Base-by-base conservation (phyloP, 2,329 filamentous ascomycete species). In the Aspergillus alliaceus region DNA sequence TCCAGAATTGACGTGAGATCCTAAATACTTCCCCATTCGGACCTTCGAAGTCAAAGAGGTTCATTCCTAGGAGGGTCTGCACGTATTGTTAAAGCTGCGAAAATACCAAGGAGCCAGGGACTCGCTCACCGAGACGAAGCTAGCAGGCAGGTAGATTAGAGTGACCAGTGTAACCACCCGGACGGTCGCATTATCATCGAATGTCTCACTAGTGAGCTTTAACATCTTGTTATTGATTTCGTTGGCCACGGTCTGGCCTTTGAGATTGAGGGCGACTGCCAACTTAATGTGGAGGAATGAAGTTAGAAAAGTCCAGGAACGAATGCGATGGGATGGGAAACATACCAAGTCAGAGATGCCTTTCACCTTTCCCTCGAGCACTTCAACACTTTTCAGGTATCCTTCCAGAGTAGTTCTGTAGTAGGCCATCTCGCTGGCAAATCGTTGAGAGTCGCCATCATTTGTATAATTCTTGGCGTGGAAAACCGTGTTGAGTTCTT, bases 71-170 rank as follows among this genome's bases (percentile, higher is more conserved):
- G 2, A 65, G 39, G 2, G 65, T 56, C 65, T 66, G 47, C 1
- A 44, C n/a, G 2, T n/a, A 32, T 40, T 29, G 40, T 27, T 31
- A 35, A 25, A 27, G 15, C n/a, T 20, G 15, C 27, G n/a, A 18
- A 4, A n/a, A 3, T 18, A 18, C 9, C 42, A 32, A 22, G 6
- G 6, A 9, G 4, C 12, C 9, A 14, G 20, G 37, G 8, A 14
- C 2, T 15, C 6, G 65, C 68, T 61, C 56, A 75, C 72, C 6
- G 71, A 71, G 1, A 75, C 69, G 54, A 75, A 75, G 9, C 72
- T 75, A 11, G 71, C 67, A 3, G 74, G 72, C 6, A 71, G 53
- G 53, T 70, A 72, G n/a, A 68, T 65, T 3, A 72, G 35, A 1
- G 68, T 69, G 8, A 71, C 62, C 0, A 72, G 35, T 1, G 68